Base-by-base conservation (phyloP, 2,329 filamentous ascomycete genomes). In the Metarhizium rileyi region DNA sequence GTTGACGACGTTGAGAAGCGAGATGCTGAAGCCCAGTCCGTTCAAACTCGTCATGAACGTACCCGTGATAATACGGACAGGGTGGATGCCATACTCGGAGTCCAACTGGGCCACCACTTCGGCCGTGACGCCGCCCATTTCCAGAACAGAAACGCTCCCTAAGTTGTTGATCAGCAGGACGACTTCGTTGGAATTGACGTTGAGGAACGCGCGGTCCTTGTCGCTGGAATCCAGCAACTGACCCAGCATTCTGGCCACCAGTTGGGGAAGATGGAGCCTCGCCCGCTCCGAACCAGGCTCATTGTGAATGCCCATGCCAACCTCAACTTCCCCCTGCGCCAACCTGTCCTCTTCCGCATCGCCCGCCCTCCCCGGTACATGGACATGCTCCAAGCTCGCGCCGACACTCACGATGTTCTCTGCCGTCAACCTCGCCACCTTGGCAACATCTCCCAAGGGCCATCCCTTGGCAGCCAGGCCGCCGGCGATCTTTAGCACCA, bases 401-500 rank as follows among this genome's bases (percentile, higher is more conserved):
- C 90, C 91, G 22, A 96, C 87, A 40, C 86, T 90, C 30, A 94
- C 86, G 6, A 91, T 69, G 62, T 95, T 95, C 18, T 80, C 74
- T 3, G 87, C 83, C 3, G 81, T 79, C 46, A 89, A 69, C 60
- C 82, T 76, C 6, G 89, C 90, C 10, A 90, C 79, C 54, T 76
- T 73, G 52, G 83, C 78, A 3, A 94, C 87, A 50, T 95, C 80
- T 22, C 83, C 75, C 54, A 95, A 70, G 43, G 73, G 72, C 8
- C 70, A 70, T 55, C 88, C 89, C 57, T 73, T 75, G 26, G 85
- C 86, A 4, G 90, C 90, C 59, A 95, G 67, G 6, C 90, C 91
- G 9, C 91, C 90, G 14, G 84, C 78, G 61, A 95, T 86, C 76
- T 97, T 96, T 59, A 90, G 78, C n/a, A 96, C 87, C 23, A 96